Evolutionary conservation across 108 stramenopile genomes (phyloP), one percentile per base, ranked within the genome.

Genomic region (Cyclotella baltica): DNA sequence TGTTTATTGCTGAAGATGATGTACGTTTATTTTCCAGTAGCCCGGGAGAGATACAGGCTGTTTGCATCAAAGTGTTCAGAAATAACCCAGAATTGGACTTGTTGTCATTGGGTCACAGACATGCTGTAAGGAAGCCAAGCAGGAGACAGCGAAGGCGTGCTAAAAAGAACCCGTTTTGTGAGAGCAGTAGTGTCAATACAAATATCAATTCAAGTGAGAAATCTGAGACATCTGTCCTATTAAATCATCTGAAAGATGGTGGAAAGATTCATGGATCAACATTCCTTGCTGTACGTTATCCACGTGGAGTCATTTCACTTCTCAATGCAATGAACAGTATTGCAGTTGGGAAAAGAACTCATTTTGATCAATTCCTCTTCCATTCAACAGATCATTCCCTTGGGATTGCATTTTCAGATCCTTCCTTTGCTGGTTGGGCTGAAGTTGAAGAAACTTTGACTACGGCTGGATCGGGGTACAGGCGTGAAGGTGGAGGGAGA

Each of bases 351-450:
- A 80, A 80, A 62, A 28, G 78, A 59, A 43, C 67, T 56, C 78
- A 80, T 67, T 50, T 80, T 16, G 78, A 80, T 68, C 78, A 75
- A 80, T 75, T 80, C 36, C 67, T 80, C 10, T 80, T 80, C 43
- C 73, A 68, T 50, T 78, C 77, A 3, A 75, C 55, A 23, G 16
- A 40, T 35, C 78, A 80, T 33, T 27, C 43, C 59, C 13, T 80
- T 0, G 34, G 20, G 9, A 59, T 80, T 36, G 78, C 73, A 23
- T 25, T 80, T 22, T 43, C 67, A 37, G 73, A 75, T 27, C 78
- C 78, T 23, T 67, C 78, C 50, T 73, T 80, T 10, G 78, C 37
- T 33, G 78, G 73, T 31, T 80, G 78, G 78, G 73, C 73, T 37
- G 78, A 75, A 67, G 78, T 80, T 11, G 29, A 64, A 25, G 37